Evolutionary conservation across 2,329 filamentous ascomycete species (phyloP).

Genomic region (Cercospora zeae-maydis): DNA sequence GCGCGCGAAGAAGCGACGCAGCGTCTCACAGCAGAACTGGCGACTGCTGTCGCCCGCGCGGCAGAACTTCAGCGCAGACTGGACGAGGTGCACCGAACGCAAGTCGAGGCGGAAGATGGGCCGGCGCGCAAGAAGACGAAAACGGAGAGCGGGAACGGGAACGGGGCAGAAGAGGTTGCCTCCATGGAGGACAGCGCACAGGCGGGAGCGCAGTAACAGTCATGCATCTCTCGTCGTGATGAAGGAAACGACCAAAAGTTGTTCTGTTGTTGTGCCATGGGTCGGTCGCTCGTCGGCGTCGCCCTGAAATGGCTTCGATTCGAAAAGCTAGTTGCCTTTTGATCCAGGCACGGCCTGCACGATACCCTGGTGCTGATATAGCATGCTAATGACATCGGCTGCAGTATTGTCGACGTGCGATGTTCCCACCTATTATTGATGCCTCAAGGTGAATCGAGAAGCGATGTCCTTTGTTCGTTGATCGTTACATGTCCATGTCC

Average conservation of each 20-base stretch:
- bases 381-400: neutral
- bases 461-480: no score
- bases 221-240: neutral
- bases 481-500: no score
- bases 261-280: neutral
- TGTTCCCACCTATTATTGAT: neutral
- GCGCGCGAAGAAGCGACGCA: conserved; percentile 57
- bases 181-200: conserved; percentile 10
- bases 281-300: no score
- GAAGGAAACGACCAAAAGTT: neutral
- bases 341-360: neutral
- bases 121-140: conserved; percentile 24
- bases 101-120: conserved; percentile 7
- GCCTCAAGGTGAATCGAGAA: neutral
- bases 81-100: conserved; percentile 17
- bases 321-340: neutral
- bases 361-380: neutral
- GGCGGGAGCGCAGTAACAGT: conserved; percentile 7
- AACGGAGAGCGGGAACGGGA: conserved; percentile 13
- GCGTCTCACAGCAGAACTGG: conserved; percentile 58
- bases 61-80: conserved; percentile 23
- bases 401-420: neutral
- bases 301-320: neutral
- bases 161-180: neutral
- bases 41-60: conserved; percentile 38